Conservation (phyloP, 495 filamentous ascomycete species). For the Aspergillus sclerotiicarbonarius region DNA sequence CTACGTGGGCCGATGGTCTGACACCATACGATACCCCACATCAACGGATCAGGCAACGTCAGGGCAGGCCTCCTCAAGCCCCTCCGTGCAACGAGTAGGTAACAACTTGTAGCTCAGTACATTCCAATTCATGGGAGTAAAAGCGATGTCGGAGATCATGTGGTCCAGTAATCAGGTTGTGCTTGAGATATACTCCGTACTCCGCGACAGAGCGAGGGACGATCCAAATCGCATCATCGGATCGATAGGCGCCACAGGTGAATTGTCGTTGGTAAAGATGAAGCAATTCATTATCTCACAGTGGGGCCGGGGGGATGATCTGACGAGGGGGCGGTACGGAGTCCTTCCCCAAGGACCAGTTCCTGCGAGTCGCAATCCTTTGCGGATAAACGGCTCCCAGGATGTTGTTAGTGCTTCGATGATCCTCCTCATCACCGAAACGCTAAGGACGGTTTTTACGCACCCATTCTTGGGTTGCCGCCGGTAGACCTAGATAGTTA, state of each 20-base stretch:
- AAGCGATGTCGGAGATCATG: slow-evolving; percentile 6
- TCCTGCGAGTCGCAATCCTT: background rate
- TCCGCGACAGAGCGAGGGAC: background rate
- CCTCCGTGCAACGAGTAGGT: background rate
- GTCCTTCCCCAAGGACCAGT: background rate
- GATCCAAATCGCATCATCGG: slow-evolving; percentile 1
- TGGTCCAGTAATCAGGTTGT: slow-evolving; percentile 5
- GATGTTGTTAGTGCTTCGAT: slow-evolving; percentile 1
- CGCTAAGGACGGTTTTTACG: background rate
- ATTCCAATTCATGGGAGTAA: background rate
- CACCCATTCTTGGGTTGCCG: background rate
- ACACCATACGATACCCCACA: slow-evolving; percentile 12
- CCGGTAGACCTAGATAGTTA: slow-evolving; percentile 3
- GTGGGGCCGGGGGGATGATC: slow-evolving; percentile 5
- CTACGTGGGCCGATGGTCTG: slow-evolving; percentile 1
- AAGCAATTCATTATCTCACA: slow-evolving; percentile 11
- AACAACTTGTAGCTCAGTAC: too few relatives aligned
- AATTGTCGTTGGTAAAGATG: slow-evolving; percentile 4
- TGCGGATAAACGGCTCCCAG: slow-evolving; percentile 13
- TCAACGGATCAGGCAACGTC: slow-evolving; percentile 13
- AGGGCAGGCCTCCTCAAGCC: slow-evolving; percentile 8
- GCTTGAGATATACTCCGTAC: slow-evolving; percentile 10
- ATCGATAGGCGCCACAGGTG: background rate
- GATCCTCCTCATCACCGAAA: background rate
- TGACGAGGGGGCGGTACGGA: background rate